Base-by-base conservation (phyloP, 1,284 basidiomycete species). In the Ustanciosporium gigantosporum region DNA sequence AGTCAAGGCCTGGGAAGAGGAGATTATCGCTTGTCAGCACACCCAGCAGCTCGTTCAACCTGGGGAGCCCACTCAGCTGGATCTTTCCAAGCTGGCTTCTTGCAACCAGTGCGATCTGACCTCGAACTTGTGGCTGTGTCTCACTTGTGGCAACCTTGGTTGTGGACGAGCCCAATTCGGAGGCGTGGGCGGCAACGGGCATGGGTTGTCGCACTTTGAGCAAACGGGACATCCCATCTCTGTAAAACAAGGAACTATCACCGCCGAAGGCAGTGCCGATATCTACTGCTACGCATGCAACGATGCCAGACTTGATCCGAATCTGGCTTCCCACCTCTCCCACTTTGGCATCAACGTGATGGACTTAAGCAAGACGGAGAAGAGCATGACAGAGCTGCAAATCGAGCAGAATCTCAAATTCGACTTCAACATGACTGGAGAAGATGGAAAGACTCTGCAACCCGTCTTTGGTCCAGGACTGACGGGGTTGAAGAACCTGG, bases 1-100 rank as follows among this genome's bases (percentile, higher is more conserved):
- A 74, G 90, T 99, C 48, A 89, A 96, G 79, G 90, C 93, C 2
- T 99, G 95, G 94, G 91, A 95, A 74, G 92, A 97, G 79, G 94
- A 97, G 74, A 88, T 96, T 24, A 74, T 83, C 0, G 79, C 89
- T 3, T 98, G 94, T 81, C 86, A 90, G 73, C 94, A 98, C 73
- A 89, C 91, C 0, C 80, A 88, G 8, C 85, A 85, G 13, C 82
- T 98, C 0, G 81, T 88, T 41, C 93, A 48, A 48, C 62, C 58
- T 1, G 66, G 49, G 3, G 64, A 58, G n/a, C 46, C 58, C 13
- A 45, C 38, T 35, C 52, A 53, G 46, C 68, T 76, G 9, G 64
- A 71, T 27, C 64, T 65, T 2, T 51, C 46, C 13, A 57, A 47
- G 2, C 47, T 65, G 3, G 68, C 65, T 15, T 43, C 44, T 13